Base-by-base conservation (phyloP, 441 rosid species). In the Sinapis alba region DNA sequence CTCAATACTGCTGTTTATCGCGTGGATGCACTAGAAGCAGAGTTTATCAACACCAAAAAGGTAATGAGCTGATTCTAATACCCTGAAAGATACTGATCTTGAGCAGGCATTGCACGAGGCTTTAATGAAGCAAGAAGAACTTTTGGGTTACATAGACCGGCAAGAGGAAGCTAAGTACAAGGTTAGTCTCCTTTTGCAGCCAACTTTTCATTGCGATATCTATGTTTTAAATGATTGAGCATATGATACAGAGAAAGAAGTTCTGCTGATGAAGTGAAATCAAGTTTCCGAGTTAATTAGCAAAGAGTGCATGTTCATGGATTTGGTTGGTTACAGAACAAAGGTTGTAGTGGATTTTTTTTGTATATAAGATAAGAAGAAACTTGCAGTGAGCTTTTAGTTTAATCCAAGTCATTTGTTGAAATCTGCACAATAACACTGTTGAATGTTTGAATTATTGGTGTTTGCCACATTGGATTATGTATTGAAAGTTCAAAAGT, bases 61-160 rank as follows among this genome's bases (percentile, higher is more conserved):
- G n/a, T n/a, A n/a, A n/a, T n/a, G n/a, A n/a, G n/a, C n/a, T n/a
- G n/a, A n/a, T n/a, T n/a, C n/a, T n/a, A n/a, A n/a, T n/a, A n/a
- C n/a, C n/a, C n/a, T n/a, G n/a, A n/a, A n/a, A n/a, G n/a, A n/a
- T n/a, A n/a, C n/a, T n/a, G n/a, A n/a, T 58, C 10, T 61, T 72
- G 69, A 47, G 11, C 77, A 90, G 95, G 87, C 90, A 50, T 77
- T 90, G 50, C 84, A 85, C 32, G 91, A 85, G 65, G 92, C 91
- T 66, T 80, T 88, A 69, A 75, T 88, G 76, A 88, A 79, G 81
- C 91, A 90, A 83, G 95, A 90, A 47, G 95, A 90, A 59, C 83
- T 86, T 62, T 85, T 88, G 20, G 88, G 85, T 7, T 85, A 85
- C 71, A 73, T 88, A 56, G 88, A 90, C 62, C 58, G 83, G 41